Conservation (phyloP, 306 rosid species). For the Nissolia schottii region DNA sequence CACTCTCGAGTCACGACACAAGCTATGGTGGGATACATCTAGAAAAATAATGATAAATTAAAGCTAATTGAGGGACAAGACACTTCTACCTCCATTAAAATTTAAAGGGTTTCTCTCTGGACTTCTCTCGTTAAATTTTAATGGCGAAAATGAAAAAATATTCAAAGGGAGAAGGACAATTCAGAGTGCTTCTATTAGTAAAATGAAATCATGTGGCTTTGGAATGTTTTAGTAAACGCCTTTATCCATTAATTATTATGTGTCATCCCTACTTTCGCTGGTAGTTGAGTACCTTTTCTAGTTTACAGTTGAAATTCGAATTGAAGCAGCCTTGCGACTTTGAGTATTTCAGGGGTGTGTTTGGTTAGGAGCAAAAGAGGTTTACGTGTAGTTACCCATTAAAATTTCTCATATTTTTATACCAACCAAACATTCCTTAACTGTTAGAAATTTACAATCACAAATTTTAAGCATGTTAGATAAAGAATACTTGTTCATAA, state of each 20-base stretch:
- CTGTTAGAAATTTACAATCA: neutral
- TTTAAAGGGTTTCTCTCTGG: no score
- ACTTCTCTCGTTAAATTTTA: no score
- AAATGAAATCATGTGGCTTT: neutral
- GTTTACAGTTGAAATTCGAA: conserved; percentile 12
- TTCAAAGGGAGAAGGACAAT: neutral
- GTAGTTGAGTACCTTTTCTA: conserved; percentile 4
- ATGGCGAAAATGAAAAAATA: neutral
- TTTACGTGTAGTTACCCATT: no score
- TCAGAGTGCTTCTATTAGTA: neutral
- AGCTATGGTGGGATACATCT: neutral
- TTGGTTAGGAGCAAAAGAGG: no score
- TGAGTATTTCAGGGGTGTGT: no score
- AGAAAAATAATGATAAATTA: neutral
- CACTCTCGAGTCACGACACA: neutral
- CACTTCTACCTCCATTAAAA: no score
- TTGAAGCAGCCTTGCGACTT: conserved; percentile 24
- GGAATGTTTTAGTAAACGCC: neutral
- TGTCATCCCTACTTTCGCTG: neutral
- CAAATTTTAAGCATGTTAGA: neutral
- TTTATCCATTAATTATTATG: neutral
- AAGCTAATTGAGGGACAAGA: no score
- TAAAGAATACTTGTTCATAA: no score
- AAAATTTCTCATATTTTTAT: no score
- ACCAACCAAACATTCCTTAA: no score